Conservation (phyloP, 305 asterid species). For the Plantago coronopus region DNA sequence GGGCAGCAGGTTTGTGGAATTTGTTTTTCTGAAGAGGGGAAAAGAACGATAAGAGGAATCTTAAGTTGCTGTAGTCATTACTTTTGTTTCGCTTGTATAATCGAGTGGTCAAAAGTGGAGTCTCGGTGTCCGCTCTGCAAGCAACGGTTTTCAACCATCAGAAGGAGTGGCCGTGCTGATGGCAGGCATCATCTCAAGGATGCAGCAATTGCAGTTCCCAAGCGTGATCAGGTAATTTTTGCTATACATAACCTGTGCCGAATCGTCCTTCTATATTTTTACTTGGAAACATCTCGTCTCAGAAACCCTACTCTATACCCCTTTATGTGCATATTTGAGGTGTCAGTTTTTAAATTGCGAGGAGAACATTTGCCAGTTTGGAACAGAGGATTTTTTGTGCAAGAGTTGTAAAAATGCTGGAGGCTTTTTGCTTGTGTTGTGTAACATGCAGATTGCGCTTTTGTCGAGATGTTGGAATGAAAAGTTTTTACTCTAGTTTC, state of each 20-base stretch:
- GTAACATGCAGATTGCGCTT: too few relatives aligned
- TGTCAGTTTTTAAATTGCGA: too few relatives aligned
- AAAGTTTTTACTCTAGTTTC: not conserved
- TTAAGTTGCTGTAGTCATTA: conserved; percentile 83
- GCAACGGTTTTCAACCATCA: conserved; percentile 73
- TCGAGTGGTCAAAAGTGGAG: conserved; percentile 98
- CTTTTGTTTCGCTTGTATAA: conserved; percentile 90
- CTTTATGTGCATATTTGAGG: too few relatives aligned
- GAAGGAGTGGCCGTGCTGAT: conserved; percentile 53
- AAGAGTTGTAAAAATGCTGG: too few relatives aligned
- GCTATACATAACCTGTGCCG: too few relatives aligned
- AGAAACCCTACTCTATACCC: too few relatives aligned
- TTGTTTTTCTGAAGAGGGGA: conserved; percentile 85
- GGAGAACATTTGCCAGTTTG: too few relatives aligned
- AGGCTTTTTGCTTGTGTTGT: too few relatives aligned
- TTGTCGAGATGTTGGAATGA: too few relatives aligned
- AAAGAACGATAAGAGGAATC: conserved; percentile 67
- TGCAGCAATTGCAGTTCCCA: conserved; percentile 62
- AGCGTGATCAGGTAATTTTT: conserved; percentile 79
- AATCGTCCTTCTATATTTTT: too few relatives aligned
- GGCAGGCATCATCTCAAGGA: conserved; percentile 49
- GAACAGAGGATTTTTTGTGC: too few relatives aligned
- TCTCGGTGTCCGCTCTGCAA: conserved; percentile 92
- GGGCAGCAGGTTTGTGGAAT: conserved; percentile 88
- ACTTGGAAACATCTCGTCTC: too few relatives aligned